phyloP scores from a whole-genome alignment of 2,329 filamentous ascomycete species.

The Pseudocercospora ulei region DNA sequence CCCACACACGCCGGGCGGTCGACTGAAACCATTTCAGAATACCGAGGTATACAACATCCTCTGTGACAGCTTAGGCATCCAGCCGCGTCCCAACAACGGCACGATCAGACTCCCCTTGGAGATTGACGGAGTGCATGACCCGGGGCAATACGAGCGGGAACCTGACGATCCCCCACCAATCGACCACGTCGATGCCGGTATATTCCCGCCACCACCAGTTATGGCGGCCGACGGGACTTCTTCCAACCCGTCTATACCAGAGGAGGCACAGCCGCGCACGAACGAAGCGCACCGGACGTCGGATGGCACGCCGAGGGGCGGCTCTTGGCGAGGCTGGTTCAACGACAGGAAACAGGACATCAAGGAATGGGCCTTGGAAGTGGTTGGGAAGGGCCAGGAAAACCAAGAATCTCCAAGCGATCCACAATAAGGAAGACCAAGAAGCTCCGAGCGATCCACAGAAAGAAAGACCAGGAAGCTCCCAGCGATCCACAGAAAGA shows the following conservation, averaged over 20 bases:
- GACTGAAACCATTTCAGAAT: constrained; percentile 75
- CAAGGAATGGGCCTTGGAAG: constrained; percentile 30
- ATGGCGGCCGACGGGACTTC: constrained; percentile 9
- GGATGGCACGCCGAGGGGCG: constrained; percentile 4
- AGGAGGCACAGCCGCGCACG: constrained; percentile 18
- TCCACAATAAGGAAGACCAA: no score
- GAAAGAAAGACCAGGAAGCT: no score
- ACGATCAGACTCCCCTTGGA: constrained; percentile 64
- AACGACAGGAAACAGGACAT: constrained; percentile 28
- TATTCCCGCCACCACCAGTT: constrained; percentile 14
- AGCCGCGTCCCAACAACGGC: constrained; percentile 73
- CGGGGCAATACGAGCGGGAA: constrained; percentile 14
- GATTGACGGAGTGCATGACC: constrained; percentile 51
- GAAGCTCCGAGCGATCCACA: no score
- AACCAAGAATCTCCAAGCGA: no score
- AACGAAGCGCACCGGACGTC: constrained; percentile 10
- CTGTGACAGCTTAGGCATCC: constrained; percentile 72
- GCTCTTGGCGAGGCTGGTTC: constrained; percentile 31
- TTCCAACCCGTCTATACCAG: constrained; percentile 19
- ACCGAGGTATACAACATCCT: constrained; percentile 90
- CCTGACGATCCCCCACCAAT: constrained; percentile 21
- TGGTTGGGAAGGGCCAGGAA: constrained; percentile 21
- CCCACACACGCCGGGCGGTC: constrained; percentile 70
- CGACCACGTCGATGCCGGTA: constrained; percentile 10
- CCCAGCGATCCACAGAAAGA: no score